phyloP scores from a whole-genome alignment of 768 basidiomycete species.

The Pleurotus djamor region DNA sequence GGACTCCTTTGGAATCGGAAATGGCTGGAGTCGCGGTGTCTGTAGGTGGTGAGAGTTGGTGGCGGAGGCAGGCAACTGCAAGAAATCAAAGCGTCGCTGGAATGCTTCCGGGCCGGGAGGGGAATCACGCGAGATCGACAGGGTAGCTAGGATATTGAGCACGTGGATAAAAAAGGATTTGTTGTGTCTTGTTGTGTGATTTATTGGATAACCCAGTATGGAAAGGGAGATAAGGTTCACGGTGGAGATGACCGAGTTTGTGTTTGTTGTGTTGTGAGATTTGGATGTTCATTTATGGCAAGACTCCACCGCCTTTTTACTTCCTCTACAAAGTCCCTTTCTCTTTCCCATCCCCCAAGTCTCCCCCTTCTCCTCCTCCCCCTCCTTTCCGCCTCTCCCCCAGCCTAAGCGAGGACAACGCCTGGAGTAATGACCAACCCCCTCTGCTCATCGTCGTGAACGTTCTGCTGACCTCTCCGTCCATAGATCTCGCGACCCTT shows the following conservation, averaged over 20 bases:
- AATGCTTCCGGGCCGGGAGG: not conserved
- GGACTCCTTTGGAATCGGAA: too few relatives aligned
- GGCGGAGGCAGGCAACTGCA: too few relatives aligned
- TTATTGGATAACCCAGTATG: conserved; percentile 5
- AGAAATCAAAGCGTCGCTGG: too few relatives aligned
- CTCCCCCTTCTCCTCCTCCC: conserved; percentile 1
- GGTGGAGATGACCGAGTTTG: conserved; percentile 7
- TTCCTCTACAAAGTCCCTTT: conserved; percentile 5
- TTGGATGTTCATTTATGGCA: conserved; percentile 3
- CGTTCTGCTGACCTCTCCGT: conserved; percentile 17
- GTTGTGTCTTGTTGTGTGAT: not conserved
- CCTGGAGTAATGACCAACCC: conserved; percentile 34
- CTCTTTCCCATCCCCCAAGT: not conserved
- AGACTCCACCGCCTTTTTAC: not conserved
- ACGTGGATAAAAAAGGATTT: not conserved
- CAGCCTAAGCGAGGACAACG: conserved; percentile 47
- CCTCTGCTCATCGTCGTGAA: conserved; percentile 1
- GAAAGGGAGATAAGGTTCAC: conserved; percentile 4
- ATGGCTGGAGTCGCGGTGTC: too few relatives aligned
- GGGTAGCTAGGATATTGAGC: not conserved
- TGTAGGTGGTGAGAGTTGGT: too few relatives aligned
- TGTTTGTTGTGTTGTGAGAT: conserved; percentile 3
- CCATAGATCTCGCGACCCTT: conserved; percentile 91
- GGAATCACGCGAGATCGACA: conserved; percentile 1
- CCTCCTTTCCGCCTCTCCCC: conserved; percentile 32